phyloP scores from a whole-genome alignment of 2,329 filamentous ascomycete species.

The Neofusicoccum umdonicola region DNA sequence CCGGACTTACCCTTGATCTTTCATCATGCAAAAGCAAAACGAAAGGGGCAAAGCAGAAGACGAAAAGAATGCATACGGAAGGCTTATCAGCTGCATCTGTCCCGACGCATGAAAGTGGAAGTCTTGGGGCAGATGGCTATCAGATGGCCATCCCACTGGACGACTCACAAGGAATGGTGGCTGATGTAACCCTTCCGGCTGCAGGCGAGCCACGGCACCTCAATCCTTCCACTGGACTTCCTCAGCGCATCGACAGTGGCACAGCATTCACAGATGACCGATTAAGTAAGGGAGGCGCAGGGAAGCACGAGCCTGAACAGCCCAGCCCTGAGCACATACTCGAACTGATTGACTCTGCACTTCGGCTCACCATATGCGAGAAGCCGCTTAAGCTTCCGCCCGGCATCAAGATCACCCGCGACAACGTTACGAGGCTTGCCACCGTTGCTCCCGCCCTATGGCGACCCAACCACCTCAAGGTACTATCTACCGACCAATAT shows the following conservation, averaged over 20 bases:
- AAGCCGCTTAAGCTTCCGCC: constrained; percentile 22
- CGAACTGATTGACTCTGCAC: constrained; percentile 33
- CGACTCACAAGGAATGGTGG: not conserved
- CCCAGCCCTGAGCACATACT: constrained; percentile 16
- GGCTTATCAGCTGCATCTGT: not conserved
- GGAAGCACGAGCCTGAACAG: constrained; percentile 5
- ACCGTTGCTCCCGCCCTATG: constrained; percentile 41
- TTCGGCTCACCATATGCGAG: constrained; percentile 37
- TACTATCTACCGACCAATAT: constrained; percentile 18
- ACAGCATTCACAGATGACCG: not conserved
- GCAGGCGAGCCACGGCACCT: not conserved
- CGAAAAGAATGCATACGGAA: not conserved
- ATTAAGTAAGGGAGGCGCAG: not conserved
- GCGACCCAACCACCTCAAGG: constrained; percentile 36
- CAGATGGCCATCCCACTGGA: not conserved
- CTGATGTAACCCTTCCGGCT: not conserved
- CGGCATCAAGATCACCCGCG: constrained; percentile 32
- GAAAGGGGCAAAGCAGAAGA: not conserved
- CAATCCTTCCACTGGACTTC: not conserved
- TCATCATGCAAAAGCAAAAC: not conserved
- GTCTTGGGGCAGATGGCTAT: not conserved
- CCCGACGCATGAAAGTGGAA: not conserved
- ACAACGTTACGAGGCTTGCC: constrained; percentile 34
- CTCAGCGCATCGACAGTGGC: constrained; percentile 7
- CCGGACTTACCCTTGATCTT: constrained; percentile 29